Conservation (phyloP, 164 flowering plant species). For the Nymphaea colorata region DNA sequence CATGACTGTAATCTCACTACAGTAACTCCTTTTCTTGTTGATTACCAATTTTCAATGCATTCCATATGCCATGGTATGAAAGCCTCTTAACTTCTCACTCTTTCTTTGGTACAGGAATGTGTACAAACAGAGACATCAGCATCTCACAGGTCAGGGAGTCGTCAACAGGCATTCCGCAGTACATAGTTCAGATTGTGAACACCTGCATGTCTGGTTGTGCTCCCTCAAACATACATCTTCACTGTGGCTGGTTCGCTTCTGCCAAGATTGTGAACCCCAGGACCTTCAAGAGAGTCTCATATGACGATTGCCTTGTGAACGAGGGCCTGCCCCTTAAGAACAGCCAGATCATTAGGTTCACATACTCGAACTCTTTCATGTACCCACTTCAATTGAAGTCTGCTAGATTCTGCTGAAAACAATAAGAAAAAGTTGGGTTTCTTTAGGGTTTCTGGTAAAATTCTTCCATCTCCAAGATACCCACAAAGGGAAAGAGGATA, state of each 20-base stretch:
- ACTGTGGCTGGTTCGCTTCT: conserved; percentile 70
- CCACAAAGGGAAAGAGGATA: conserved; percentile 1
- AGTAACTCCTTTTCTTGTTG: neutral
- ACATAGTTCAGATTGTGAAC: conserved; percentile 45
- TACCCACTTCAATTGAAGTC: conserved; percentile 52
- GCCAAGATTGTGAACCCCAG: conserved; percentile 44
- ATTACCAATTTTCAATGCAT: no score
- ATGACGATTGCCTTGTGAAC: conserved; percentile 61
- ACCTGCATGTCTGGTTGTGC: conserved; percentile 44
- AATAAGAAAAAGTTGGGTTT: neutral
- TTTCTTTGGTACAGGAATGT: conserved; percentile 15
- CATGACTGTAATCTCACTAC: neutral
- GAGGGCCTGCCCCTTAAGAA: conserved; percentile 35
- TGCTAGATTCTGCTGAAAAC: conserved; percentile 37
- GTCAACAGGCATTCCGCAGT: conserved; percentile 51
- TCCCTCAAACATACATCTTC: conserved; percentile 48
- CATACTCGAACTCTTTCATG: conserved; percentile 56
- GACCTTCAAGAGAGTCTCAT: conserved; percentile 45
- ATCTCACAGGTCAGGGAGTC: conserved; percentile 47
- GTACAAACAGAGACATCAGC: conserved; percentile 47
- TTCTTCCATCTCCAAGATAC: neutral
- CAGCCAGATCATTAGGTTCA: conserved; percentile 36
- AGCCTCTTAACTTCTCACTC: neutral
- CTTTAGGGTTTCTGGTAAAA: neutral
- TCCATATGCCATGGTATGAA: no score